Percentiles rank a stretch among this genome's conserved stretches.
These are phyloP conservation scores for Mycena indigotica DNA, from an alignment of 768 basidiomycete genomes.

Conservation along the genomic window DNA sequence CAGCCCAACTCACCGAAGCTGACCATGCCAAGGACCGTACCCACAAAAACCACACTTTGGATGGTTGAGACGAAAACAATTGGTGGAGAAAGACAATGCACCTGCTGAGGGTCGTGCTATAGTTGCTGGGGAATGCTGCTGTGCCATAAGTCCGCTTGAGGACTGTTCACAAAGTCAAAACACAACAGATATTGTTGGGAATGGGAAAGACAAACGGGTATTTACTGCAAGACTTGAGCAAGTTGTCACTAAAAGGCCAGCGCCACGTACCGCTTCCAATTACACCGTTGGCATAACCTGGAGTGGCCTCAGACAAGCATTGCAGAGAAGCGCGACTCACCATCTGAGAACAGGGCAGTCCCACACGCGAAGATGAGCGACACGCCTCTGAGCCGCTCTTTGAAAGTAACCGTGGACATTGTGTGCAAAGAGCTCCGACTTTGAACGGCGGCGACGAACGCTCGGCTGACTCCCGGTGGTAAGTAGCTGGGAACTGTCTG, in stretches of 20 bases:
- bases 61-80: too few species aligned
- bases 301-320: slow-evolving; percentile 6
- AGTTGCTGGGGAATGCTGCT: slow-evolving; percentile 54
- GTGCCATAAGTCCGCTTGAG: slow-evolving; percentile 71
- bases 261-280: slow-evolving; percentile 68
- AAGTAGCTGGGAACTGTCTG: too few species aligned
- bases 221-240: slow-evolving; percentile 50
- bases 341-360: slow-evolving; percentile 87
- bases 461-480: too few species aligned
- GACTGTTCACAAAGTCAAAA: slow-evolving; percentile 43
- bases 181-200: background rate
- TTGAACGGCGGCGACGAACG: too few species aligned
- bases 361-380: slow-evolving; percentile 92
- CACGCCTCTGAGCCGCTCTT: slow-evolving; percentile 51
- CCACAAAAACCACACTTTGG: slow-evolving; percentile 70
- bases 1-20: slow-evolving; percentile 65
- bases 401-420: slow-evolving; percentile 12
- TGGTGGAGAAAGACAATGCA: background rate
- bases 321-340: slow-evolving; percentile 35
- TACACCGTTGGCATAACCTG: slow-evolving; percentile 80
- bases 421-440: too few species aligned
- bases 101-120: slow-evolving; percentile 60
- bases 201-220: slow-evolving; percentile 49
- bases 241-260: slow-evolving; percentile 5
- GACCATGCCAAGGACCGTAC: slow-evolving; percentile 86